Conservation (phyloP, 2,329 filamentous ascomycete genomes). For the Eurotiales sp. region DNA sequence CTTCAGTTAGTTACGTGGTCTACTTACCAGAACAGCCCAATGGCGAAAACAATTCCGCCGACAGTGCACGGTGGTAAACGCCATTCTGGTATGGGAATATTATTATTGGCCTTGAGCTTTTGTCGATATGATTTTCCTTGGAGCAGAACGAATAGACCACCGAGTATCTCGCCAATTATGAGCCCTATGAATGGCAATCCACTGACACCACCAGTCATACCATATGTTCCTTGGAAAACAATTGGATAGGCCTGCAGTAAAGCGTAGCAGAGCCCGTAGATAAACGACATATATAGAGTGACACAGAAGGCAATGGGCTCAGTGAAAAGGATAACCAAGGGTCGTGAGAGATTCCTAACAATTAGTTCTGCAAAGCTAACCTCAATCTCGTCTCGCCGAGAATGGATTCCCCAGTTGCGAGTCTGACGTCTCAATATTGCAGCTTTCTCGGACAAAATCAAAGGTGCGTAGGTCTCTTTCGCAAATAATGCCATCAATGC, state of each 20-base stretch:
- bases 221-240: conserved; percentile 27
- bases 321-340: conserved; percentile 36
- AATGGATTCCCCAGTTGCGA: conserved; percentile 57
- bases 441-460: conserved; percentile 52
- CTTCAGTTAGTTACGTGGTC: too few species aligned
- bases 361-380: conserved; percentile 48
- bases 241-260: conserved; percentile 26
- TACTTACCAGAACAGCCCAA: conserved; percentile 38
- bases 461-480: conserved; percentile 52
- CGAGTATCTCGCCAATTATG: conserved; percentile 28
- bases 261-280: conserved; percentile 27
- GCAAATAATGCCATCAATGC: conserved; percentile 40
- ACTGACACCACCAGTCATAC: conserved; percentile 25
- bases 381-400: conserved; percentile 52
- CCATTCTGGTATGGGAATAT: conserved; percentile 32
- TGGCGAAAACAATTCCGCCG: conserved; percentile 29
- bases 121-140: conserved; percentile 25
- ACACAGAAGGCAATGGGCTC: conserved; percentile 39
- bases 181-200: conserved; percentile 30
- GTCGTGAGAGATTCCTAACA: conserved; percentile 47
- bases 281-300: conserved; percentile 30
- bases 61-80: conserved; percentile 28
- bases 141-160: conserved; percentile 24
- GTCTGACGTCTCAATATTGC: conserved; percentile 47
- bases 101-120: conserved; percentile 28